These are phyloP conservation scores for Colletotrichum musicola DNA, from an alignment of 2,329 filamentous ascomycete species.

Conservation along the genomic window DNA sequence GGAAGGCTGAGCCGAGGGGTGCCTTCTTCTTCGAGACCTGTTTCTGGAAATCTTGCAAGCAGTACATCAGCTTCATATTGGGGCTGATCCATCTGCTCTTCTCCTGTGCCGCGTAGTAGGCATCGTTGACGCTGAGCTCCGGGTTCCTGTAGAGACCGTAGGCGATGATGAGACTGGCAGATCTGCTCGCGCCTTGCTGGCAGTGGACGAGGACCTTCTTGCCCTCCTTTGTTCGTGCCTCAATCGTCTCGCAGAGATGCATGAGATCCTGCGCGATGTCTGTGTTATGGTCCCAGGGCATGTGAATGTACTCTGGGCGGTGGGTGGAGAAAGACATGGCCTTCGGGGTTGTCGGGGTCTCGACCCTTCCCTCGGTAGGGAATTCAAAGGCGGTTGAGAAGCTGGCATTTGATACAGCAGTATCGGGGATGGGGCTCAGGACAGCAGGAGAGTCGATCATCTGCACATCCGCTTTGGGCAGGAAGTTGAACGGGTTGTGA, in stretches of 20 bases:
- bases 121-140: constrained; percentile 82
- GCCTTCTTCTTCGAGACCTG: constrained; percentile 66
- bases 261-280: constrained; percentile 85
- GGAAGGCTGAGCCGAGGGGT: constrained; percentile 59
- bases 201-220: constrained; percentile 88
- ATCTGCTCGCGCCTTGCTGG: constrained; percentile 87
- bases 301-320: constrained; percentile 85
- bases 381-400: constrained; percentile 73
- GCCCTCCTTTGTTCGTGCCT: constrained; percentile 76
- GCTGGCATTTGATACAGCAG: constrained; percentile 68
- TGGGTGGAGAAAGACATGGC: constrained; percentile 58
- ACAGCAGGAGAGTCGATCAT: constrained; percentile 48
- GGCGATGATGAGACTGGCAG: constrained; percentile 87
- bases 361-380: constrained; percentile 51
- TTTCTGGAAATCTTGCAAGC: constrained; percentile 84
- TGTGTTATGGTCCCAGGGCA: constrained; percentile 90
- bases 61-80: constrained; percentile 94
- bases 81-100: constrained; percentile 90
- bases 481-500: constrained; percentile 75
- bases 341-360: constrained; percentile 71
- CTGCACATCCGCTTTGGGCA: constrained; percentile 46
- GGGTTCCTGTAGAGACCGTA: constrained; percentile 87
- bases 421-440: constrained; percentile 66
- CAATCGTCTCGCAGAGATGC: constrained; percentile 80
- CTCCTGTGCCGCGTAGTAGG: constrained; percentile 83